A percentile compares a stretch with the other conserved stretches of the same genome.
Conservation (phyloP, 208 protist genomes). For the Leishmania amazonensis region DNA sequence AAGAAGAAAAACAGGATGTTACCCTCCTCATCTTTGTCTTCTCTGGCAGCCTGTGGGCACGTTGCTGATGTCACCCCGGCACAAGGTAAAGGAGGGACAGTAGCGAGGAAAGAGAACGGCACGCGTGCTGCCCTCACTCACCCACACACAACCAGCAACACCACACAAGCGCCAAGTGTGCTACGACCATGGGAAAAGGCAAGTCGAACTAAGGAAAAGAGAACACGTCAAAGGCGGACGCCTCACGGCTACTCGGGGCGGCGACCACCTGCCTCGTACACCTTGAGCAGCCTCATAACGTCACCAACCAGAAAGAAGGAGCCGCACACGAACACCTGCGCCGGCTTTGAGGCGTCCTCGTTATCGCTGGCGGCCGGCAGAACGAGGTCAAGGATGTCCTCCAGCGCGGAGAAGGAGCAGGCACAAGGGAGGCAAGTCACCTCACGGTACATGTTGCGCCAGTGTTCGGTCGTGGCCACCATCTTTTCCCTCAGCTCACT, state of each 20-base stretch:
- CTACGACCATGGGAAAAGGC: neutral
- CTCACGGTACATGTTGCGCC: slow-evolving; percentile 73
- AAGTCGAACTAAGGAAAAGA: neutral
- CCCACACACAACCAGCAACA: neutral
- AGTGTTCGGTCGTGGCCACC: slow-evolving; percentile 47
- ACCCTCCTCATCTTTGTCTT: neutral
- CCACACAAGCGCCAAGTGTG: neutral
- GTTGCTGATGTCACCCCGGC: neutral
- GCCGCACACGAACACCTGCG: slow-evolving; percentile 82
- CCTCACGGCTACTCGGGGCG: slow-evolving; percentile 9
- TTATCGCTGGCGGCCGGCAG: slow-evolving; percentile 43
- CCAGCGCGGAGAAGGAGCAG: slow-evolving; percentile 44
- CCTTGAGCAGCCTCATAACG: slow-evolving; percentile 51
- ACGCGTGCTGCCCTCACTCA: neutral
- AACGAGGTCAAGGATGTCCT: slow-evolving; percentile 68
- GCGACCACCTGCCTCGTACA: slow-evolving; percentile 25
- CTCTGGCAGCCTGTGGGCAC: neutral
- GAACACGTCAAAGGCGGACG: neutral
- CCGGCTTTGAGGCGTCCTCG: slow-evolving; percentile 66
- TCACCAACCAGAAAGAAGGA: slow-evolving; percentile 88
- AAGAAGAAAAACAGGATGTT: neutral
- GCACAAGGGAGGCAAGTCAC: slow-evolving; percentile 65
- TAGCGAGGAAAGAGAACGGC: neutral
- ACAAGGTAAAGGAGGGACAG: neutral
- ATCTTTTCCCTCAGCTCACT: slow-evolving; percentile 39